Evolutionary conservation across 768 basidiomycete genomes (phyloP).

Genomic region (Mycena haematopus): DNA sequence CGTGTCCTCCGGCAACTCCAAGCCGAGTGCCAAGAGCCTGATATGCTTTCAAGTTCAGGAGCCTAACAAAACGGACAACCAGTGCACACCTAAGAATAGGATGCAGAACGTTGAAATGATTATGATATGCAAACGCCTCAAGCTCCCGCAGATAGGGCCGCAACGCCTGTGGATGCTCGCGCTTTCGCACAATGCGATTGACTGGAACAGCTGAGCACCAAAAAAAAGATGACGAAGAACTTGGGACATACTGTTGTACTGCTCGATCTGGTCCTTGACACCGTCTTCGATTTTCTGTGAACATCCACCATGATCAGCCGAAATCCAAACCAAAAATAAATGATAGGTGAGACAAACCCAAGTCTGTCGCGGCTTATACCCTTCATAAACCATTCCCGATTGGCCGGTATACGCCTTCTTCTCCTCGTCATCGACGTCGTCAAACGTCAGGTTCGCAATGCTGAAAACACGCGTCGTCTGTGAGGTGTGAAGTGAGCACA

Average conservation of each 20-base stretch:
- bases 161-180: constrained; percentile 41
- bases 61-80: not conserved
- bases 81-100: constrained; percentile 43
- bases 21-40: constrained; percentile 49
- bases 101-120: constrained; percentile 45
- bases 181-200: constrained; percentile 40
- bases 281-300: constrained; percentile 47
- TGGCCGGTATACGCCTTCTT: constrained; percentile 47
- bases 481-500: not conserved
- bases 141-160: constrained; percentile 34
- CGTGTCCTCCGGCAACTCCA: constrained; percentile 54
- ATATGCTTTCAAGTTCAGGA: not conserved
- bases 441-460: constrained; percentile 53
- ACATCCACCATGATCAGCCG: not conserved
- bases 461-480: constrained; percentile 54
- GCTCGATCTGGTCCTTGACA: constrained; percentile 50
- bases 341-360: constrained; percentile 41
- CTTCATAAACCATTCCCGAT: constrained; percentile 54
- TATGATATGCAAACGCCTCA: constrained; percentile 42
- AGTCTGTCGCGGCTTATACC: constrained; percentile 58
- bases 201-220: constrained; percentile 34
- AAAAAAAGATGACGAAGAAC: not conserved
- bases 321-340: not conserved
- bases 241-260: constrained; percentile 40
- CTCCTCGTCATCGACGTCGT: constrained; percentile 47